Evolutionary conservation across 208 protist species (phyloP), one percentile per base, ranked within the genome.

Genomic region (Wallacemonas sp.): DNA sequence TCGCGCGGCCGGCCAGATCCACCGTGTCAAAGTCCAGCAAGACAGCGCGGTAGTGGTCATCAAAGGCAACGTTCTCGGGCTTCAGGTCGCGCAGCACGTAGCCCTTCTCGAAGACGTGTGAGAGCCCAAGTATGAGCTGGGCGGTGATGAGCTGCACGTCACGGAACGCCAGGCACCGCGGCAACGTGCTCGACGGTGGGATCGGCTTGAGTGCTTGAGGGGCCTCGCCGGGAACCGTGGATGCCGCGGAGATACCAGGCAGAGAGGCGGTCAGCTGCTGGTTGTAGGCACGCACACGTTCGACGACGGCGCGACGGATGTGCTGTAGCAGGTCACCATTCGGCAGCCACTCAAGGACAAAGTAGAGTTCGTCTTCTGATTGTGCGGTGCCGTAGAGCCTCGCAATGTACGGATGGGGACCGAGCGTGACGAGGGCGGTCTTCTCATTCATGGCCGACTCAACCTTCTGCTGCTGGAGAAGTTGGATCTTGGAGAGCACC

Each of bases 321-420:
- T 95, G 89, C 71, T 94, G 79, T 19, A 97, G 71, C 10, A 99
- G 68, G 62, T 98, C 95, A 21, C 97, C 97, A 37, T 97, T 79
- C 36, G 95, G 89, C 1, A 98, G 82, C 52, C 81, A 91, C 78
- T 98, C 95, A 59, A 98, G 68, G 24, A 98, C 91, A 65, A 90
- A 96, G 75, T 94, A 97, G 22, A 97, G 74, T 68, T 97, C 89
- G 52, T 97, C 90, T 42, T 83, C 81, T 1, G 85, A 89, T 70
- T 97, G 93, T 3, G 70, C 67, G n/a, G 93, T 96, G 63, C 89
- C 85, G 71, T 88, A 87, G 38, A 97, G 76, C n/a, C 89, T 81
- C 4, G 41, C 74, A 29, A 97, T 78, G 74, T 88, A 93, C 0
- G 90, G 93, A 63, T 88, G 78, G 17, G 86, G 84, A 9, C 37